Percentiles rank a stretch among this genome's conserved stretches.
These are phyloP conservation scores for Zychaea mexicana DNA, from an alignment of 371 early-diverging fungal species.

Conservation along the genomic window DNA sequence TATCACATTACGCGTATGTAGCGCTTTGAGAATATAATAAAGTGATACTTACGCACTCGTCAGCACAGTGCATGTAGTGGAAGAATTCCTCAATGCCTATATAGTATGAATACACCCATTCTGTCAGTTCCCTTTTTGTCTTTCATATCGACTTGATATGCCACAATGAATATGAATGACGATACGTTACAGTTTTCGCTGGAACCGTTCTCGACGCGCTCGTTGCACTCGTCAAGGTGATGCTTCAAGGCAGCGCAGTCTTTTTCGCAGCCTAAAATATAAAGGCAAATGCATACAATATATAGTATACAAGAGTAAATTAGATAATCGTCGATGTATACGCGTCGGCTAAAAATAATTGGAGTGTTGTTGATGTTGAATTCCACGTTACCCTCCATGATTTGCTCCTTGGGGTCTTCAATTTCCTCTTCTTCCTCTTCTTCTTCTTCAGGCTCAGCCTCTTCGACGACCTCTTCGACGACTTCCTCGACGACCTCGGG, in stretches of 20 bases:
- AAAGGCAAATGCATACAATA: too few relatives aligned
- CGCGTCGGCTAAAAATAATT: not conserved
- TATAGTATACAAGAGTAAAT: not conserved
- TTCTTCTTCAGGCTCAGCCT: slow-evolving; percentile 4
- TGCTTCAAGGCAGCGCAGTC: slow-evolving; percentile 50
- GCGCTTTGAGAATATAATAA: too few relatives aligned
- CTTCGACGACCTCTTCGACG: slow-evolving; percentile 16
- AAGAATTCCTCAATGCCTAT: slow-evolving; percentile 63
- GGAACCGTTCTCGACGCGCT: slow-evolving; percentile 60
- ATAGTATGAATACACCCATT: not conserved
- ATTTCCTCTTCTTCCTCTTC: slow-evolving; percentile 7
- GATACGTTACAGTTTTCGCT: slow-evolving; percentile 46
- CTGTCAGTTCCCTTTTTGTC: too few relatives aligned
- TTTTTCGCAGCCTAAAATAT: slow-evolving; percentile 41
- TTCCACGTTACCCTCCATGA: slow-evolving; percentile 44
- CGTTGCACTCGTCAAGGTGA: slow-evolving; percentile 60
- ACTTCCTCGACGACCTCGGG: slow-evolving; percentile 28
- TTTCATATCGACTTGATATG: not conserved
- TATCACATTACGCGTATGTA: too few relatives aligned
- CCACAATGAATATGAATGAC: not conserved
- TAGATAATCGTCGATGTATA: not conserved
- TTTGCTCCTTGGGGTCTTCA: slow-evolving; percentile 19
- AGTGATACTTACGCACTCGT: slow-evolving; percentile 53
- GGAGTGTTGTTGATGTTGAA: not conserved
- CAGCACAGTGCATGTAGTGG: slow-evolving; percentile 62